Evolutionary conservation across 78 protist genomes (phyloP), one percentile per base, ranked within the genome.

Genomic region (Polysphondylium violaceum): DNA sequence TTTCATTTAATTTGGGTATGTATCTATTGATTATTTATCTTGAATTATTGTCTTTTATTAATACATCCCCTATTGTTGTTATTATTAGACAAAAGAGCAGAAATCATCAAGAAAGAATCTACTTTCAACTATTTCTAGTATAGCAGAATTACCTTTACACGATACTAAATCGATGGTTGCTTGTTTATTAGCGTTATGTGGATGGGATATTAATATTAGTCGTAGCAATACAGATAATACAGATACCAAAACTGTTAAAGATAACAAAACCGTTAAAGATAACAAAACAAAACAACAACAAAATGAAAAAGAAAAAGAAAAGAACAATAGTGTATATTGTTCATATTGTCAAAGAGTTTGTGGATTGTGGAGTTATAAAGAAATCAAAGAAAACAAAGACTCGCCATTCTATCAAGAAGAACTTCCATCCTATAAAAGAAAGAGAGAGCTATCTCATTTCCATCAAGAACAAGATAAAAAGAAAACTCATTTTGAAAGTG

Each of bases 331-430:
- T 40, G 44, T 83, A 16, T 69, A 69, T 43, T 83, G 90, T 69
- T 83, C 90, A 14, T 83, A 83, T 58, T 83, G 90, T 51, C 90
- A 83, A 56, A 67, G 90, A 58, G 77, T 83, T 21, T 83, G 76
- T 36, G 90, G 90, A 25, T 7, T 83, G 47, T 83, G 90, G 90
- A 83, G 69, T 58, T 83, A 69, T 25, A 59, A 3, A 4, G 25
- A 69, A 40, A 23, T 38, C 3, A 23, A 51, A 23, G 16, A 38
- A n/a, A 51, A 53, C 36, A 31, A 23, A 14, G 19, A 11, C 9
- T 25, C 58, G 27, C 56, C 86, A 76, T 76, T 64, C n/a, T 14
- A 23, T 38, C 58, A 75, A 25, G 44, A 75, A 9, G 59, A 58
- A 36, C 47, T n/a, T 8, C 2, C 17, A 68, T 12, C 47, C 27